Percentiles rank a stretch among this genome's conserved stretches.
phyloP scores from a whole-genome alignment of 768 basidiomycete genomes.

The Suillus subalutaceus region DNA sequence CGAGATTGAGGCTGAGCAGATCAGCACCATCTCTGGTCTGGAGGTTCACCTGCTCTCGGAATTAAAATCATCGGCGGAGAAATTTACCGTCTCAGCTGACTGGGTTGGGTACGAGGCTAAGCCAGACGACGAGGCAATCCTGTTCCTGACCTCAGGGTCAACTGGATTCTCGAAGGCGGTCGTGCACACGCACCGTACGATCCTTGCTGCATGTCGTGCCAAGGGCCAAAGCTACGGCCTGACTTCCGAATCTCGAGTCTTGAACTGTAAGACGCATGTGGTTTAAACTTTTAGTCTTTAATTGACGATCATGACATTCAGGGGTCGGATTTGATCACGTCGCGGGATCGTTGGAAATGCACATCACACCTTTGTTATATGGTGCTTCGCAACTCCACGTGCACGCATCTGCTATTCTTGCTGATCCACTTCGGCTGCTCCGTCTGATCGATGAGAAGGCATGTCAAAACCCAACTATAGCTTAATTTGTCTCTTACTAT shows the following conservation, averaged over 20 bases:
- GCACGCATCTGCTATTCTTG: constrained; percentile 26
- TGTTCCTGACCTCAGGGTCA: constrained; percentile 46
- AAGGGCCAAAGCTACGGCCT: constrained; percentile 39
- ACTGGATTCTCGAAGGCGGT: constrained; percentile 51
- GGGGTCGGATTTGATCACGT: constrained; percentile 53
- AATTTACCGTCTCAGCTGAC: constrained; percentile 7
- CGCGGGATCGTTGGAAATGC: constrained; percentile 46
- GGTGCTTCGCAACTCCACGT: constrained; percentile 31
- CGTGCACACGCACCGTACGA: constrained; percentile 40
- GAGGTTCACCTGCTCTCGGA: constrained; percentile 29
- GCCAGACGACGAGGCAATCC: constrained; percentile 34
- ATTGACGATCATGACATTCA: constrained; percentile 7
- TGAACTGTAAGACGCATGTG: constrained; percentile 38
- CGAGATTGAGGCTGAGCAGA: constrained; percentile 28
- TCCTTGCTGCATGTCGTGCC: constrained; percentile 36
- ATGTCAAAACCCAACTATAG: constrained; percentile 24
- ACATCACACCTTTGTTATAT: constrained; percentile 39
- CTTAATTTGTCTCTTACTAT: constrained; percentile 12
- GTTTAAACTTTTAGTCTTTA: not conserved
- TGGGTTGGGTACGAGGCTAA: constrained; percentile 23
- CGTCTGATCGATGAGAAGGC: constrained; percentile 40
- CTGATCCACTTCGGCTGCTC: constrained; percentile 26
- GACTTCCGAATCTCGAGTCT: constrained; percentile 35
- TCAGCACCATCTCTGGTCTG: constrained; percentile 25
- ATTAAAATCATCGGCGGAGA: constrained; percentile 18